These are phyloP conservation scores for Trametes versicolor DNA, from an alignment of 1,284 basidiomycete genomes.

Conservation along the genomic window DNA sequence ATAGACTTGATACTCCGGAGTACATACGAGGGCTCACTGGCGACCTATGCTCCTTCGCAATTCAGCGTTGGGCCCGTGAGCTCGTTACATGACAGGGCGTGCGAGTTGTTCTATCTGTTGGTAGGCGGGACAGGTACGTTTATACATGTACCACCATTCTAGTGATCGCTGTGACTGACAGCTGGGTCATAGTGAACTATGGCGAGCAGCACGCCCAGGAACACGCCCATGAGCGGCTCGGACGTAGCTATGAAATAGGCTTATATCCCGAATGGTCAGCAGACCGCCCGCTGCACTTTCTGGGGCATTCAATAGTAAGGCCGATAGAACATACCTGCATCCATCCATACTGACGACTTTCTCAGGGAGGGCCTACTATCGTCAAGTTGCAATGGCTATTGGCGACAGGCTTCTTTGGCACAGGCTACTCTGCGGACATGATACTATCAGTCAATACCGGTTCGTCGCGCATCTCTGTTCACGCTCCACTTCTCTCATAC, in stretches of 20 bases:
- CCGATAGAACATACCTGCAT: no score
- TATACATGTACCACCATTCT: no score
- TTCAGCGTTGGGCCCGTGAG: conserved; percentile 60
- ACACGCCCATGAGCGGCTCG: conserved; percentile 55
- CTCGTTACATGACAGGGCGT: conserved; percentile 66
- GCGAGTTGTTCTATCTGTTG: conserved; percentile 64
- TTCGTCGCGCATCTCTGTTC: conserved; percentile 32
- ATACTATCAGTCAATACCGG: conserved; percentile 56
- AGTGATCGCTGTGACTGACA: no score
- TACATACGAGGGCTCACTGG: background rate
- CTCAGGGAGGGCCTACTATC: conserved; percentile 60
- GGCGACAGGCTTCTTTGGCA: conserved; percentile 53
- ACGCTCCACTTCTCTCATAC: background rate
- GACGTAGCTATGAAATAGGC: conserved; percentile 50
- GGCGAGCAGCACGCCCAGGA: conserved; percentile 49
- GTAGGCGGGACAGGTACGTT: conserved; percentile 56
- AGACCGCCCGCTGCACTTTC: conserved; percentile 57
- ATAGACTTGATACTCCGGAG: conserved; percentile 2
- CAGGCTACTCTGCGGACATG: conserved; percentile 53
- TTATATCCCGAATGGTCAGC: conserved; percentile 61
- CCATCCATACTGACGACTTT: no score
- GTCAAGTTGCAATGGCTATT: conserved; percentile 58
- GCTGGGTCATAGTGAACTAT: conserved; percentile 50
- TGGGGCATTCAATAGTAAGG: conserved; percentile 62
- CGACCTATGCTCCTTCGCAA: no score